Percentiles rank a stretch among this genome's conserved stretches.
These are phyloP conservation scores for Paxillus ammoniavirescens DNA, from an alignment of 768 basidiomycete genomes.

Conservation along the genomic window DNA sequence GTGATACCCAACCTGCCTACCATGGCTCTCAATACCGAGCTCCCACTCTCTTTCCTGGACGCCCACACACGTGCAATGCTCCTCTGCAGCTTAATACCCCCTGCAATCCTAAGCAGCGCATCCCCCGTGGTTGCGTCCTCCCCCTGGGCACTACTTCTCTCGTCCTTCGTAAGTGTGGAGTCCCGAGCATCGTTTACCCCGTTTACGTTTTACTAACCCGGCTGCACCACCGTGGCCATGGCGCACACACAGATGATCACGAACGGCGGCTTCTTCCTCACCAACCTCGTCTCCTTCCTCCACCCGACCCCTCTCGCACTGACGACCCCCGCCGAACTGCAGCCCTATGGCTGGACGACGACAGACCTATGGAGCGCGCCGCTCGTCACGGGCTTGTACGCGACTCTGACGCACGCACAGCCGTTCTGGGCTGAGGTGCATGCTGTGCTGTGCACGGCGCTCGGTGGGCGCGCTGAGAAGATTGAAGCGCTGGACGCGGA, in stretches of 20 bases:
- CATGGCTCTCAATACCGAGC: constrained; percentile 53
- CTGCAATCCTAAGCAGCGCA: constrained; percentile 55
- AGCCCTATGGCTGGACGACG: constrained; percentile 82
- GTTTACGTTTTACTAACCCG: not conserved
- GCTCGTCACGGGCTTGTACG: constrained; percentile 71
- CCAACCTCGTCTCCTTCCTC: constrained; percentile 72
- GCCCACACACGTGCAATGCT: constrained; percentile 78
- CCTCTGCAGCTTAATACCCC: constrained; percentile 75
- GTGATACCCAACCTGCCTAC: constrained; percentile 51
- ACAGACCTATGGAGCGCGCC: constrained; percentile 87
- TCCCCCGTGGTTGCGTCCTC: constrained; percentile 54
- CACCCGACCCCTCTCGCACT: constrained; percentile 67
- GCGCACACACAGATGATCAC: constrained; percentile 51
- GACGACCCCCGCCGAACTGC: constrained; percentile 77
- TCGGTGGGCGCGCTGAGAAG: constrained; percentile 39
- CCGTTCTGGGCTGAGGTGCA: constrained; percentile 76
- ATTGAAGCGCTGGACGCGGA: constrained; percentile 57
- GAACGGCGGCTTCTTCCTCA: constrained; percentile 81
- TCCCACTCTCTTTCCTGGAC: constrained; percentile 73
- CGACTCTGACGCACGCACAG: constrained; percentile 83
- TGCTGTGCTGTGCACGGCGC: constrained; percentile 41
- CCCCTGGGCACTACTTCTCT: constrained; percentile 74
- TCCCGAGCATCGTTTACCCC: not conserved
- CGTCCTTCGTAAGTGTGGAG: constrained; percentile 58
- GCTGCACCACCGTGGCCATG: not conserved